These are phyloP conservation scores for Chloris gayana DNA, from an alignment of 176 grass and related monocot genomes.

Conservation along the genomic window DNA sequence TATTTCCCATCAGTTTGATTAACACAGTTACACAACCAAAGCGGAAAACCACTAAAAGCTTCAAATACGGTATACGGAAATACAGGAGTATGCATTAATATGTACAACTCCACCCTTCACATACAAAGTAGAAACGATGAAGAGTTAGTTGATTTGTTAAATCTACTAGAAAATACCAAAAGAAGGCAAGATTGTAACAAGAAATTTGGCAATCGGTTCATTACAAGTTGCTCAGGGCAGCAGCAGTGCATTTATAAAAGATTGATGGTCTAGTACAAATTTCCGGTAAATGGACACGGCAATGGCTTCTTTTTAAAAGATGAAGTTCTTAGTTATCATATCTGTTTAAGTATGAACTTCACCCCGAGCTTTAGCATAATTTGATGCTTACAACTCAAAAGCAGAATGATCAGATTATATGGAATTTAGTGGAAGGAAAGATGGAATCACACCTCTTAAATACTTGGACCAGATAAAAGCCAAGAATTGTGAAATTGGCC, in stretches of 20 bases:
- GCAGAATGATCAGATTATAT: slow-evolving; percentile 12
- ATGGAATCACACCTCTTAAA: slow-evolving; percentile 9
- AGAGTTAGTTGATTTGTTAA: not conserved
- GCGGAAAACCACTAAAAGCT: not conserved
- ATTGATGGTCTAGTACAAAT: not conserved
- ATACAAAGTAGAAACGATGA: not conserved
- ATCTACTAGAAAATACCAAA: not conserved
- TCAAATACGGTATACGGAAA: not conserved
- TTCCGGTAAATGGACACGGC: not conserved
- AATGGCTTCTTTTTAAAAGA: not conserved
- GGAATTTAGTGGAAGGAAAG: not conserved
- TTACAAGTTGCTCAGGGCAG: slow-evolving; percentile 18
- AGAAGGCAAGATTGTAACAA: not conserved
- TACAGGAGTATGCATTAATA: not conserved
- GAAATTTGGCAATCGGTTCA: not conserved
- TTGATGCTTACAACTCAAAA: not conserved
- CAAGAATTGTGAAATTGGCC: slow-evolving; percentile 28
- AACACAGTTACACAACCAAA: not conserved
- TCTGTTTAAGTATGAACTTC: not conserved
- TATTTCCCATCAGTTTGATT: not conserved
- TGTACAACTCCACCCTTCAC: not conserved
- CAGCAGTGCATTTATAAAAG: not conserved
- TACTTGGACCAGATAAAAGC: slow-evolving; percentile 6
- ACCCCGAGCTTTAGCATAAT: not conserved
- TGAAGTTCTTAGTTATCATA: not conserved